Base-by-base conservation (phyloP, 257 asterid species). In the Solanum ossicruentum region DNA sequence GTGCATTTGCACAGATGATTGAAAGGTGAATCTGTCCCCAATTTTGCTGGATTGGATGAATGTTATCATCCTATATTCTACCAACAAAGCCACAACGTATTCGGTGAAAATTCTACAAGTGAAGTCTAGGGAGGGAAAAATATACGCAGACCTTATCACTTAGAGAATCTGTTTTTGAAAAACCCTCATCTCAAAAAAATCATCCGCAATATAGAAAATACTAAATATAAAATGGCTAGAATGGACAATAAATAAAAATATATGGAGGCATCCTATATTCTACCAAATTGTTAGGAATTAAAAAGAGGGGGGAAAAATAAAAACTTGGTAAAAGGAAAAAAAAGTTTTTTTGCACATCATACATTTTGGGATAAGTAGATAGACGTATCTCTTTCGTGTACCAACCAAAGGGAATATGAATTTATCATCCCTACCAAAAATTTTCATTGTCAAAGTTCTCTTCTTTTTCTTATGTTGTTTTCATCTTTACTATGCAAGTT, bases 301-400 rank as follows among this genome's bases (percentile, higher is more conserved):
- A 43, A 3, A 69, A 11, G 32, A 47, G 49, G 32, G 10, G 6
- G 39, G 4, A 49, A 18, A 11, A 71, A 36, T 4, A 71, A 70
- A 70, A 0, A 1, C 7, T 73, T n/a, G n/a, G 58, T 73, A 45
- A 21, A 58, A 45, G n/a, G 36, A 16, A 45, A 5, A 41, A 1
- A 2, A 9, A 6, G 9, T 10, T 72, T n/a, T 6, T 72, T 56
- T 52, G 13, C 60, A 17, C 32, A 77, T 86, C 86, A 83, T 67
- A 67, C 45, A n/a, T 69, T 84, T 60, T 23, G 26, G 36, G 87
- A 87, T 80, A 84, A 84, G 77, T 11, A 1, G 67, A 86, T 86
- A 84, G 78, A 79, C 32, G 86, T 56, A 28, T 57, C 85, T 67
- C 51, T 47, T 79, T 84, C 58, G 69, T 65, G 60, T 69, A 85